Conservation (phyloP, 352 stramenopile species). For the Phytophthora sansomeana region DNA sequence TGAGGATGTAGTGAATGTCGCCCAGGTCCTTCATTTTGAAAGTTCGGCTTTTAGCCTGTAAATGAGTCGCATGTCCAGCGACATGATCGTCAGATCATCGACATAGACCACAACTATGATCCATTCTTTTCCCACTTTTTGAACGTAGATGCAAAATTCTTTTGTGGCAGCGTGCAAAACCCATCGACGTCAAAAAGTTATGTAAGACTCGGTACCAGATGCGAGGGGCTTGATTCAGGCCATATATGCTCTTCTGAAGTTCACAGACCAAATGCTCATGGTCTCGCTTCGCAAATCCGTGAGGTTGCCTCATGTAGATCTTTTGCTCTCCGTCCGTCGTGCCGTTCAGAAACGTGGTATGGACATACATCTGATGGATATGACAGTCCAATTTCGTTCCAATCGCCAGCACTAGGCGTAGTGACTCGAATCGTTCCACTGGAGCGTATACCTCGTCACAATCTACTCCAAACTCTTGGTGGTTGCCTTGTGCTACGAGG, state of each 20-base stretch:
- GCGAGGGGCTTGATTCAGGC: too few species aligned
- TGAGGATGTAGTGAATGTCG: conserved; percentile 4
- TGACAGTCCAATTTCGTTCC: too few species aligned
- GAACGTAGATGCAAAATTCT: conserved; percentile 36
- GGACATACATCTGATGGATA: too few species aligned
- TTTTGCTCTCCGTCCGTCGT: too few species aligned
- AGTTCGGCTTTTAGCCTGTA: conserved; percentile 23
- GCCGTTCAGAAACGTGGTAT: too few species aligned
- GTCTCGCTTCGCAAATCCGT: too few species aligned
- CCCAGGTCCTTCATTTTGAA: conserved; percentile 32
- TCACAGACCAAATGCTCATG: too few species aligned
- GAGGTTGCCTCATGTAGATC: too few species aligned
- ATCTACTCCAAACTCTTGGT: conserved; percentile 9
- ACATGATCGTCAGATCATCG: conserved; percentile 38
- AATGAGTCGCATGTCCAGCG: conserved; percentile 14
- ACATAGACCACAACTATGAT: too few species aligned
- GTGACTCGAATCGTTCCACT: conserved; percentile 9
- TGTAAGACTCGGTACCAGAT: too few species aligned
- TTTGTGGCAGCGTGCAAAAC: conserved; percentile 37
- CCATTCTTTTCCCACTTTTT: conserved; percentile 40
- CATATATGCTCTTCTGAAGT: too few species aligned
- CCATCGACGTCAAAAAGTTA: conserved; percentile 20
- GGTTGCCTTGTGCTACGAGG: background rate
- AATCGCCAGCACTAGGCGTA: too few species aligned
- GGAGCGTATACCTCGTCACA: conserved; percentile 9